A percentile compares a stretch with the other conserved stretches of the same genome.
Evolutionary conservation across 306 rosid species (phyloP).

Genomic region (Alnus rubra): DNA sequence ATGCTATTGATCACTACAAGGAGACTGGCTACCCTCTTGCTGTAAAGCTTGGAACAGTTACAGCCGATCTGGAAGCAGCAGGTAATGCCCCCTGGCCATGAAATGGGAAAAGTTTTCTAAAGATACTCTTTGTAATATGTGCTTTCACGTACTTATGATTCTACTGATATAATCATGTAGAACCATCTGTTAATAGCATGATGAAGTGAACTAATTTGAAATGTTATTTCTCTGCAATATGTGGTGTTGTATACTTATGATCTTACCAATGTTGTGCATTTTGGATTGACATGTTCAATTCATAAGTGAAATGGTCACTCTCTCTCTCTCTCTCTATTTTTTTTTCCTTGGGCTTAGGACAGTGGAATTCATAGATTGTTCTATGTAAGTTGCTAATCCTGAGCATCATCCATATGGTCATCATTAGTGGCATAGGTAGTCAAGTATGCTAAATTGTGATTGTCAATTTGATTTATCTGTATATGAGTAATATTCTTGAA

Average conservation of each 20-base stretch:
- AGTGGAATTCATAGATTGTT: not conserved
- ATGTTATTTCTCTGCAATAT: not conserved
- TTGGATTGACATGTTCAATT: not conserved
- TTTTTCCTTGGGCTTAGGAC: not conserved
- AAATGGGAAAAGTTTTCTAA: not conserved
- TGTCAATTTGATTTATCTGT: not conserved
- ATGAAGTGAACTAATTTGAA: not conserved
- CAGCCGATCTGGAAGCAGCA: slow-evolving; percentile 96
- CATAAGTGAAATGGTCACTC: not conserved
- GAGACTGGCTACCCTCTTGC: slow-evolving; percentile 89
- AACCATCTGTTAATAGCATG: not conserved
- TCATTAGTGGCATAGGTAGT: not conserved
- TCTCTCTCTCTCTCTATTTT: not conserved
- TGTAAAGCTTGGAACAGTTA: slow-evolving; percentile 92
- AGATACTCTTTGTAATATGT: not conserved
- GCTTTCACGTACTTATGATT: slow-evolving; percentile 11
- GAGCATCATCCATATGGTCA: not conserved
- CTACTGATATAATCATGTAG: not conserved
- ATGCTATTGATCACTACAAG: slow-evolving; percentile 81
- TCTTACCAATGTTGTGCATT: not conserved
- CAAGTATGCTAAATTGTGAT: not conserved
- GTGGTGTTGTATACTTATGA: not conserved
- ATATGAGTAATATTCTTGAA: not conserved
- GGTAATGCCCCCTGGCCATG: slow-evolving; percentile 50
- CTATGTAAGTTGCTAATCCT: not conserved